Evolutionary conservation across 2,329 filamentous ascomycete genomes (phyloP), one percentile per base, ranked within the genome.

Genomic region (Sporothrix luriei): DNA sequence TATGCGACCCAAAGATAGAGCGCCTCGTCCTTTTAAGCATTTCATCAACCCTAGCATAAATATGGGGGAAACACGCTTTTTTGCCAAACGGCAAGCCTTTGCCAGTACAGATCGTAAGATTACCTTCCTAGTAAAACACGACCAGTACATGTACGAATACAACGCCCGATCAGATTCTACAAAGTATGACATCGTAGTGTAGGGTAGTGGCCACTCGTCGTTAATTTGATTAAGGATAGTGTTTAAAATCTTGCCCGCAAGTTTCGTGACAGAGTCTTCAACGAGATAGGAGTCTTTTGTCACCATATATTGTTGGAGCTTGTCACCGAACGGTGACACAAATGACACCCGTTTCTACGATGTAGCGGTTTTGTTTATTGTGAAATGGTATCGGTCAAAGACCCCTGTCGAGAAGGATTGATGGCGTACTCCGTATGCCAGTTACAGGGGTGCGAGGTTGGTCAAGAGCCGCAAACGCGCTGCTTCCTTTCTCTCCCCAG

Each of bases 391-490:
- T 61, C 55, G 55, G 33, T 10, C 19, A 59, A 38, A 38, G 5
- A 29, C 1, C 13, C 33, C 16, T 40, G 16, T 38, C 33, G 13
- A 9, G 29, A 13, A 59, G 55, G 55, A 59, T 59, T 38, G 33
- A 59, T 59, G 55, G 55, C 19, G 55, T 59, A 19, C 24, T 33
- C 24, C 19, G 55, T 59, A 19, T 43, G 55, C 24, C n/a, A 10
- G 55, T 11, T 59, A 61, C 55, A 61, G 33, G 55, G 55, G 55
- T 24, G 14, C n/a, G 55, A 16, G 19, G 26, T 57, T 38, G 5
- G 55, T n/a, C 29, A 21, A 61, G 33, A 61, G 55, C 55, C 33
- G 55, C 55, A 61, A 61, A 61, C 55, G 55, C 55, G 43, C 43
- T 48, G 14, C 6, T 57, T 38, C 29, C 16, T n/a, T 9, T 33